These are phyloP conservation scores for Lumnitzera littorea DNA, from an alignment of 345 rosid species.

Conservation along the genomic window DNA sequence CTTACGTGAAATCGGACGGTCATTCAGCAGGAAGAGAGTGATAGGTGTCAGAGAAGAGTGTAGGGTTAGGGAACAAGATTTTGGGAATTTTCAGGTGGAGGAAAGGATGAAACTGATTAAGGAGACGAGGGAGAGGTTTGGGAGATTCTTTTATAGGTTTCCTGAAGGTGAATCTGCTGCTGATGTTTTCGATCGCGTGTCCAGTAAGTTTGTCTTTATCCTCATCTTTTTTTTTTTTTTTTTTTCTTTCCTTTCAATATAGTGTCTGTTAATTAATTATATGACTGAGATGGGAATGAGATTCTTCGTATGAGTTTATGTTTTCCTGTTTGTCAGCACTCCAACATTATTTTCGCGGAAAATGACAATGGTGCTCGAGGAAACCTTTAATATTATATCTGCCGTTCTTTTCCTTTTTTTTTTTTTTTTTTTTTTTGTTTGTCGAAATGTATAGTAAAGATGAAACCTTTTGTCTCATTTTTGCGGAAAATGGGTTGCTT, in stretches of 20 bases:
- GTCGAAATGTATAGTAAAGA: too few species aligned
- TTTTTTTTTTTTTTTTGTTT: too few species aligned
- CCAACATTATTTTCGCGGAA: too few species aligned
- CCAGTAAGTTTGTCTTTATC: slow-evolving; percentile 38
- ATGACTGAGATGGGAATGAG: too few species aligned
- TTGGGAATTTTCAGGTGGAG: slow-evolving; percentile 86
- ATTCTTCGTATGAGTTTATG: too few species aligned
- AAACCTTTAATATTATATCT: too few species aligned
- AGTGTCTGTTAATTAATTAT: not conserved
- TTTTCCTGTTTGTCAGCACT: too few species aligned
- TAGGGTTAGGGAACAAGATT: slow-evolving; percentile 87
- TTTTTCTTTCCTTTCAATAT: not conserved
- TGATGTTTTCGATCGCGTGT: slow-evolving; percentile 94
- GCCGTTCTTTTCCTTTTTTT: too few species aligned
- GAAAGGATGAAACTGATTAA: slow-evolving; percentile 76
- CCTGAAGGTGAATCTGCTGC: slow-evolving; percentile 99
- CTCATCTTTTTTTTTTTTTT: not conserved
- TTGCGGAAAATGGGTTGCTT: too few species aligned
- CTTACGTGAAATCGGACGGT: slow-evolving; percentile 80
- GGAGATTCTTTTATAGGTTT: slow-evolving; percentile 80
- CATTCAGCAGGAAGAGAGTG: slow-evolving; percentile 60
- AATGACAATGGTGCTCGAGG: too few species aligned
- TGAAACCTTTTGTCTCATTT: too few species aligned
- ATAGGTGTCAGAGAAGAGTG: slow-evolving; percentile 97
- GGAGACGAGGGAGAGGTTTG: slow-evolving; percentile 65